Conservation (phyloP, 169 alveolate species). For the Plasmodium inui region DNA sequence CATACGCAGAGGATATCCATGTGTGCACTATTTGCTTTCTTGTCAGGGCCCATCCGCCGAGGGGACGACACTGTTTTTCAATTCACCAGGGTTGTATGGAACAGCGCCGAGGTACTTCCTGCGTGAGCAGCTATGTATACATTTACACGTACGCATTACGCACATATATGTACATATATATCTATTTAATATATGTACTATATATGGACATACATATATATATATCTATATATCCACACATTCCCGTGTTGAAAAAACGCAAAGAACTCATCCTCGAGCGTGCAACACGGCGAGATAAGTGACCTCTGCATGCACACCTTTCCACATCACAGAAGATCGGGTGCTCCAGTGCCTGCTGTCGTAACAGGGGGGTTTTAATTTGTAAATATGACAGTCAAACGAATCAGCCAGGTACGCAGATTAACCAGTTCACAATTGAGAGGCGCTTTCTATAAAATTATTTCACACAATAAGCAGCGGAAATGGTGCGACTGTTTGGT, state of each 20-base stretch:
- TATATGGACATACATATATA: neutral
- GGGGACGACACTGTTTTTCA: conserved; percentile 45
- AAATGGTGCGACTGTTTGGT: neutral
- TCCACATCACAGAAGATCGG: conserved; percentile 32
- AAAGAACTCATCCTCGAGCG: neutral
- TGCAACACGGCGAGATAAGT: neutral
- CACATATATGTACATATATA: neutral
- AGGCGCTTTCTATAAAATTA: neutral
- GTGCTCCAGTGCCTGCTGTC: conserved; percentile 58
- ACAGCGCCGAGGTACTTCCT: conserved; percentile 28
- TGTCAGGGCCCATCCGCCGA: conserved; percentile 21
- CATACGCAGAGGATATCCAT: neutral
- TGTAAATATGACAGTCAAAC: conserved; percentile 55
- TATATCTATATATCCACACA: neutral
- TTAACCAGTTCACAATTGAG: neutral
- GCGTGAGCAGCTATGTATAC: neutral
- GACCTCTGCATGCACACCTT: neutral
- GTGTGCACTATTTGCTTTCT: neutral
- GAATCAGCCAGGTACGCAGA: conserved; percentile 48
- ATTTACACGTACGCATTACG: neutral
- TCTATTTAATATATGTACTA: neutral
- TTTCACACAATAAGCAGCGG: neutral
- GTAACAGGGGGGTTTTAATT: conserved; percentile 21
- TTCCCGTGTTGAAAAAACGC: neutral
- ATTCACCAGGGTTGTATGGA: conserved; percentile 57